Base-by-base conservation (phyloP, 2,329 filamentous ascomycete species). In the Allantophomopsis lycopodina region DNA sequence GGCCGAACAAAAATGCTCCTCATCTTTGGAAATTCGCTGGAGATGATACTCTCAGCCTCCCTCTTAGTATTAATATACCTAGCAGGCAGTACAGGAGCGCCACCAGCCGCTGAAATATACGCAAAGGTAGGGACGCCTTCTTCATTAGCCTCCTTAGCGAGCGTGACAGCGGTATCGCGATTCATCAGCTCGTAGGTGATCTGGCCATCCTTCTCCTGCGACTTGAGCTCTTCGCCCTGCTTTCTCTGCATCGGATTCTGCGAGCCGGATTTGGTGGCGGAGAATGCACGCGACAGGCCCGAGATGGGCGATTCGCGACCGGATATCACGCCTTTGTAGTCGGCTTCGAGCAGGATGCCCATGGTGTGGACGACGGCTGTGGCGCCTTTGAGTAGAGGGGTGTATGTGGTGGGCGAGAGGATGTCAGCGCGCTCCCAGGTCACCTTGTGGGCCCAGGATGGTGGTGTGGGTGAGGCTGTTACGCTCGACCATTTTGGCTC, bases 131-230 rank as follows among this genome's bases (percentile, higher is more conserved):
- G 62, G 12, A 80, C 79, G 30, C 75, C 68, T 43, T 76, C 73
- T 28, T 63, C 63, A 18, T 71, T 69, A 2, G 87, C 78, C 56
- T 89, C 83, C 53, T 80, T 76, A 12, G 89, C 91, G 12, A 95
- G 70, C 40, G 80, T 73, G 44, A 96, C 76, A 36, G 89, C 89
- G 63, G 68, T 76, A 62, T 96, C 89, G 42, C 91, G 75, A 63
- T 98, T 98, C 86, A 98, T 95, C 44, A 87, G 70, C 65, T 96
- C 91, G 64, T 98, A 98, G 14, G 89, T 95, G 52, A 94, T 68
- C 61, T 91, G 83, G 18, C 79, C 78, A 49, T 78, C 76, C 35
- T 66, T 71, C 57, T 83, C 78, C 39, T 76, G 68, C 1, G 79
- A 71, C 48, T 71, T 68, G 48, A 88, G 69, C 44, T 73, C 68